Base-by-base conservation (phyloP, 202 grass and related monocot species). In the Setaria italica region DNA sequence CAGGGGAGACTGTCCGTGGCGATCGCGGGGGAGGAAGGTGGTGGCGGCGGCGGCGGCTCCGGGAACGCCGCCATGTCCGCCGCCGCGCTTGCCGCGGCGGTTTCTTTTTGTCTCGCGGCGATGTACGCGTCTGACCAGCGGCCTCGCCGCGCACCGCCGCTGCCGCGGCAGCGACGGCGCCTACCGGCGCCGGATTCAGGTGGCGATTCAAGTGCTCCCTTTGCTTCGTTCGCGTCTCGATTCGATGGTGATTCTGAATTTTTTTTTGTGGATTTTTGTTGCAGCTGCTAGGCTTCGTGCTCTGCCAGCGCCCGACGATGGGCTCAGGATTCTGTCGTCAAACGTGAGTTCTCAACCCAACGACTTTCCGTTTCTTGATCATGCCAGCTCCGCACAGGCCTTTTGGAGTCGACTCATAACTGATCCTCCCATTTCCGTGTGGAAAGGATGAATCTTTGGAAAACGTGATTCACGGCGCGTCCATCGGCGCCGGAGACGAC, bases 391-490 rank as follows among this genome's bases (percentile, higher is more conserved):
- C 8, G 19, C 30, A 45, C 7, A 3, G 9, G 3, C 37, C 9
- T 49, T 42, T 34, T 0, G 37, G 11, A 9, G 15, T 21, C 11
- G 16, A 83, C 14, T n/a, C n/a, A 1, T 12, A 39, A n/a, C 9
- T 82, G 8, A 71, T 89, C 79, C 55, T 55, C 51, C 35, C n/a
- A 62, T 37, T 30, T 70, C 70, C 11, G 58, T 67, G 41, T 32
- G 4, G 1, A 47, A 84, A 99, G 90, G 93, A 89, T 0, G 87
- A 85, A 30, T 20, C 41, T 81, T 46, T 62, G 25, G 86, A 80
- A 4, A 91, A 87, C 62, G 80, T 99, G 74, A 79, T 96, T 20
- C 92, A 94, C 67, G 85, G 92, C 30, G 82, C 79, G 54, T 87
- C 90, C 20, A 42, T 93, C 76, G 81, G 87, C 76, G 67, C 84